Evolutionary conservation across 352 stramenopile species (phyloP).

Genomic region (Elongisporangium anandrum): DNA sequence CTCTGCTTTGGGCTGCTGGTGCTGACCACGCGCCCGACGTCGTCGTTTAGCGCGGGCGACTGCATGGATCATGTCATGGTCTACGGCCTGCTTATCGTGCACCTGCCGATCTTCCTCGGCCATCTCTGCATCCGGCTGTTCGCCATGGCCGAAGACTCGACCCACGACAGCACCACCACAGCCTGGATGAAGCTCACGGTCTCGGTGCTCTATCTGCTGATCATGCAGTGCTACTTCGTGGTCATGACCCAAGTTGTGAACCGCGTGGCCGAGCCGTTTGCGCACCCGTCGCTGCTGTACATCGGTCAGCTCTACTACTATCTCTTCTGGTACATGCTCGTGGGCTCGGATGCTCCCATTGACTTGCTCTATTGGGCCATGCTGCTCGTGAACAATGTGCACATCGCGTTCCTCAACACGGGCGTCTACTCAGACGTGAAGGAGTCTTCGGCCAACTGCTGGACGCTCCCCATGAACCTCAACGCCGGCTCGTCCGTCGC

Average conservation of each 20-base stretch:
- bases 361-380: conserved; percentile 81
- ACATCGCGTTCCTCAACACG: conserved; percentile 86
- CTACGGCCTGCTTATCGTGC: conserved; percentile 73
- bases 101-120: conserved; percentile 76
- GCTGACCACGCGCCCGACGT: conserved; percentile 7
- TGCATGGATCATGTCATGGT: conserved; percentile 69
- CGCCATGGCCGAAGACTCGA: conserved; percentile 43
- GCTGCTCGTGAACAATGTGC: conserved; percentile 80
- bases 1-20: conserved; percentile 53
- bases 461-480: conserved; percentile 31
- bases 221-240: conserved; percentile 86
- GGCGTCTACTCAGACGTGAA: conserved; percentile 84
- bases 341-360: conserved; percentile 75
- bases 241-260: conserved; percentile 80
- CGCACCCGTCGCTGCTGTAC: conserved; percentile 81
- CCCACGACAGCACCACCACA: conserved; percentile 17
- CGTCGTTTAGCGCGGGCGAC: neutral
- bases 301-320: conserved; percentile 86
- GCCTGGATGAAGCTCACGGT: conserved; percentile 74
- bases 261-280: conserved; percentile 75
- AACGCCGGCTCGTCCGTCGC: conserved; percentile 50
- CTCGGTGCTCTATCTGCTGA: conserved; percentile 66
- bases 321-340: conserved; percentile 85
- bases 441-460: conserved; percentile 44
- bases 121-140: conserved; percentile 80